These are phyloP conservation scores for Dacryopinax spathularia DNA, from an alignment of 768 basidiomycete genomes.

Conservation along the genomic window DNA sequence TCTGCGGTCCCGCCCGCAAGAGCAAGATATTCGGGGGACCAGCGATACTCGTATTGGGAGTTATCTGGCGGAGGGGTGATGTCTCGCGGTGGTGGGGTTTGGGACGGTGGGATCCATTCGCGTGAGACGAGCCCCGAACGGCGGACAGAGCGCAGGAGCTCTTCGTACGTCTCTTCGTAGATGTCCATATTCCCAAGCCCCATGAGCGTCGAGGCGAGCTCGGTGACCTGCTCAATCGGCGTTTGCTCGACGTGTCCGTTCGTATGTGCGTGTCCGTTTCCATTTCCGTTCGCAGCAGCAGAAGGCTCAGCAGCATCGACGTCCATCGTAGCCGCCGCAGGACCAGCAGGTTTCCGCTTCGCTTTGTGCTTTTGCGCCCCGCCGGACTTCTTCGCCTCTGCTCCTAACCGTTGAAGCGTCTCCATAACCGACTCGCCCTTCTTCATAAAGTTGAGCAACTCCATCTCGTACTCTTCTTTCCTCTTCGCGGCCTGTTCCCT, in stretches of 20 bases:
- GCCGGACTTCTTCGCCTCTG: conserved; percentile 42
- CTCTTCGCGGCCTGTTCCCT: conserved; percentile 45
- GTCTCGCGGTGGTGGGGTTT: conserved; percentile 34
- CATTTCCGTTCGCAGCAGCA: not conserved
- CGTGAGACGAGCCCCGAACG: conserved; percentile 52
- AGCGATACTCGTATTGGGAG: conserved; percentile 56
- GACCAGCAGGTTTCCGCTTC: conserved; percentile 6
- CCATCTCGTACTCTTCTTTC: conserved; percentile 34
- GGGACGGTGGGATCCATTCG: conserved; percentile 58
- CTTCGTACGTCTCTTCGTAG: conserved; percentile 75
- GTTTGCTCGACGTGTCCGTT: conserved; percentile 28
- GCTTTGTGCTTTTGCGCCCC: conserved; percentile 16
- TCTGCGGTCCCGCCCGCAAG: conserved; percentile 30
- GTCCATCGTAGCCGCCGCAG: not conserved
- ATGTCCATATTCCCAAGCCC: conserved; percentile 73
- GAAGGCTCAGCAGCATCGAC: conserved; percentile 8
- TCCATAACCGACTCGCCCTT: conserved; percentile 85
- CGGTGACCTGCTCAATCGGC: conserved; percentile 60
- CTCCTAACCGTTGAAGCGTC: conserved; percentile 73
- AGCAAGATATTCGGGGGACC: conserved; percentile 33
- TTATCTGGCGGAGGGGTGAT: not conserved
- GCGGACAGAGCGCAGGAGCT: conserved; percentile 62
- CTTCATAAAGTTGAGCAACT: conserved; percentile 62
- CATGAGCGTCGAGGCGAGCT: conserved; percentile 79
- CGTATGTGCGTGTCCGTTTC: not conserved